Percentiles rank a stretch among this genome's conserved stretches.
Evolutionary conservation across 768 basidiomycete species (phyloP).

Genomic region (Boletus tylopilopsis): DNA sequence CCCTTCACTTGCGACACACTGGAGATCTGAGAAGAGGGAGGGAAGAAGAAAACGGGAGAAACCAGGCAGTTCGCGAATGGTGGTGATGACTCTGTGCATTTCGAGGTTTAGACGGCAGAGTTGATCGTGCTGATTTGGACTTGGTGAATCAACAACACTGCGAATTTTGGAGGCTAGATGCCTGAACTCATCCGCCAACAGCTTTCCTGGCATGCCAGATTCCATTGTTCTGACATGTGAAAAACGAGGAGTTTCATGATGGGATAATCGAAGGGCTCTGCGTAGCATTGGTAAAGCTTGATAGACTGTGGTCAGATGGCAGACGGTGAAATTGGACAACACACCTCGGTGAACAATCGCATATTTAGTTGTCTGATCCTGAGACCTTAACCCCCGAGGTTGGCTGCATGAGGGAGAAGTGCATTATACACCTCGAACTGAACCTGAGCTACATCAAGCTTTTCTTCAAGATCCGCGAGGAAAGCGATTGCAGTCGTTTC

Average conservation of each 20-base stretch:
- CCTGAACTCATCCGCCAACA: no score
- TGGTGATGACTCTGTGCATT: no score
- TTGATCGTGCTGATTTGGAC: no score
- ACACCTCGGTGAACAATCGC: conserved; percentile 73
- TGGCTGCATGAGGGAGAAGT: conserved; percentile 56
- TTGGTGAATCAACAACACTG: no score
- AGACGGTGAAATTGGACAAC: conserved; percentile 16
- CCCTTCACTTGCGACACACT: no score
- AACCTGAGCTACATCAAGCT: conserved; percentile 94
- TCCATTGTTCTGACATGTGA: conserved; percentile 90
- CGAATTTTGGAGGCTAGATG: no score
- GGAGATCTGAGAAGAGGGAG: no score
- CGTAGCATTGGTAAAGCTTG: conserved; percentile 86
- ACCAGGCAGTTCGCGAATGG: no score
- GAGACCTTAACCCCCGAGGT: conserved; percentile 59
- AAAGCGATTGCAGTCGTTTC: conserved; percentile 93
- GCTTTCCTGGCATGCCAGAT: no score
- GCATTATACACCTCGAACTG: conserved; percentile 86
- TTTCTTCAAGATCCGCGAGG: conserved; percentile 92
- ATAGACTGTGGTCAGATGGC: conserved; percentile 8
- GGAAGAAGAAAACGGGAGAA: no score
- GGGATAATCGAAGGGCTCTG: conserved; percentile 80
- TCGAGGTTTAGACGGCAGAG: no score
- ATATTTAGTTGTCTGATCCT: conserved; percentile 57
- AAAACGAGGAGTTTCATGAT: conserved; percentile 85